Percentiles rank a stretch among this genome's conserved stretches.
These are phyloP conservation scores for Tolypocladium ovalisporum DNA, from an alignment of 2,329 filamentous ascomycete genomes.

Conservation along the genomic window DNA sequence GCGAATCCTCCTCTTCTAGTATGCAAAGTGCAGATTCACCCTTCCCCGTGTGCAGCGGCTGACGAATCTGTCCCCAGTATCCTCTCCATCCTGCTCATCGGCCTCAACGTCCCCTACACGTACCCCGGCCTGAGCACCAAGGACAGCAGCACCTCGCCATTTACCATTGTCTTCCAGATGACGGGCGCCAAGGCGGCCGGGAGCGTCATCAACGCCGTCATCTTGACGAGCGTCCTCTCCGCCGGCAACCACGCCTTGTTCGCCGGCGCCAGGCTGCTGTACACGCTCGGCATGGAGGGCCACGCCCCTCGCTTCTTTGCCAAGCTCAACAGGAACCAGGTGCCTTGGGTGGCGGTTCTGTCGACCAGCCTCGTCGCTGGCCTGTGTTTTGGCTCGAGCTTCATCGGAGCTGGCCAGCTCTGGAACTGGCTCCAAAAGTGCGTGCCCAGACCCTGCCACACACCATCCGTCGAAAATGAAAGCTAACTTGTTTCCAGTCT, in stretches of 20 bases:
- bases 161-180: constrained; percentile 48
- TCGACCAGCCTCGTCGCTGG: constrained; percentile 44
- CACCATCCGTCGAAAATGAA: not conserved
- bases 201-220: constrained; percentile 48
- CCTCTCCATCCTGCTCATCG: constrained; percentile 32
- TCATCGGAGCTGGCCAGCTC: constrained; percentile 53
- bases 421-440: constrained; percentile 59
- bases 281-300: constrained; percentile 26
- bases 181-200: constrained; percentile 40
- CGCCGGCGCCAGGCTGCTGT: constrained; percentile 21
- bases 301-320: constrained; percentile 46
- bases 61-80: constrained; percentile 13
- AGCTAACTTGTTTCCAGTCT: constrained; percentile 26
- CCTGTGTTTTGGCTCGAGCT: constrained; percentile 53
- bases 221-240: constrained; percentile 28
- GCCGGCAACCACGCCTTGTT: constrained; percentile 26
- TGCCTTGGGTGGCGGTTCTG: constrained; percentile 31
- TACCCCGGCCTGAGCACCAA: constrained; percentile 21
- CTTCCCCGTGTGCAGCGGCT: not conserved
- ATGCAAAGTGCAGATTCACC: not conserved
- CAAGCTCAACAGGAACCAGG: constrained; percentile 20
- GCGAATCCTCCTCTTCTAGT: constrained; percentile 45
- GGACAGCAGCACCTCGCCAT: constrained; percentile 23
- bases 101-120: constrained; percentile 48
- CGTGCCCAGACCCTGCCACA: constrained; percentile 6